A percentile compares a stretch with the other conserved stretches of the same genome.
phyloP scores from a whole-genome alignment of 768 basidiomycete species.

The Cubamyces sp. region DNA sequence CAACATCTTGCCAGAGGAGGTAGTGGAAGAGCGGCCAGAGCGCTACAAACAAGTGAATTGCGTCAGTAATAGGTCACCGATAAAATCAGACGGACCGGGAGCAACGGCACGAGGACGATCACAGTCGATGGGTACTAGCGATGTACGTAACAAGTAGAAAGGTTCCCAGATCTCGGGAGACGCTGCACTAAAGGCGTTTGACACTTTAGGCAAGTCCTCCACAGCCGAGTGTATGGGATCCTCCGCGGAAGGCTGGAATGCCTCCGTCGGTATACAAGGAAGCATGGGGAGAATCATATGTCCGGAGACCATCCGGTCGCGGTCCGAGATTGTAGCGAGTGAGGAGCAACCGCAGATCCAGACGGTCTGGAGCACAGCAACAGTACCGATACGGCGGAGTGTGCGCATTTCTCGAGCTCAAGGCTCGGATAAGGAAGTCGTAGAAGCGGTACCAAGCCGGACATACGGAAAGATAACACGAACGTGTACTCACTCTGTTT shows the following conservation, averaged over 20 bases:
- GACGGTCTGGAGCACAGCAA: not conserved
- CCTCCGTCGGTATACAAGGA: constrained; percentile 5
- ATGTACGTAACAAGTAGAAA: constrained; percentile 14
- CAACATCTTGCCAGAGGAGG: constrained; percentile 96
- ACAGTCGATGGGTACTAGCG: not conserved
- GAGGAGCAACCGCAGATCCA: not conserved
- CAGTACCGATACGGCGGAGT: constrained; percentile 14
- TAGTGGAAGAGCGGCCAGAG: constrained; percentile 99
- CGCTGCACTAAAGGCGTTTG: not conserved
- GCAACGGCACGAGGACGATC: not conserved
- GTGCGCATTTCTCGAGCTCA: not conserved
- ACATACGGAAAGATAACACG: not conserved
- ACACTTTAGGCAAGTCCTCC: constrained; percentile 2
- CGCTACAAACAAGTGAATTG: constrained; percentile 46
- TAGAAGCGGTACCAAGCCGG: not conserved
- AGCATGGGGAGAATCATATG: not conserved
- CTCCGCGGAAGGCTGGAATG: not conserved
- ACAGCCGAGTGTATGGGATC: not conserved
- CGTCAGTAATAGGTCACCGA: not conserved
- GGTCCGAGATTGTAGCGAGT: constrained; percentile 18
- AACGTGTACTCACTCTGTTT: constrained; percentile 77
- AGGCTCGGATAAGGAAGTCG: constrained; percentile 13
- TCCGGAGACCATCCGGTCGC: constrained; percentile 6
- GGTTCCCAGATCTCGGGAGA: constrained; percentile 10
- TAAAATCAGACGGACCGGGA: not conserved